Conservation (phyloP, 495 filamentous ascomycete genomes). For the Ascobolus immersus region DNA sequence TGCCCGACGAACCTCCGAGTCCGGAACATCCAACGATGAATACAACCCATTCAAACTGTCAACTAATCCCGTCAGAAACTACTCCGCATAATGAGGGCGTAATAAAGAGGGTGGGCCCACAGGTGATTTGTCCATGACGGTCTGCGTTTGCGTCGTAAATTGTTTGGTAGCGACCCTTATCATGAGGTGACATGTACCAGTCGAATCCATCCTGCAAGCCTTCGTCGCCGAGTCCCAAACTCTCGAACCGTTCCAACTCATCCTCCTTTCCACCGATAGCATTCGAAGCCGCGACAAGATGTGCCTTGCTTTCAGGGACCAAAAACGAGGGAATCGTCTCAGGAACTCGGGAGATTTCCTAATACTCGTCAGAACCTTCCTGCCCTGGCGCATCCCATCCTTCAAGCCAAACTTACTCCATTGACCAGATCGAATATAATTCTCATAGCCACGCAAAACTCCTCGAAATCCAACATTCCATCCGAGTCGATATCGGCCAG, state of each 20-base stretch:
- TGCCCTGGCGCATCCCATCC: constrained; percentile 1
- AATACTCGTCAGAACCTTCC: constrained; percentile 2
- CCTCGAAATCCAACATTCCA: constrained; percentile 92
- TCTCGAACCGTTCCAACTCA: constrained; percentile 52
- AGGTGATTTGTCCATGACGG: constrained; percentile 59
- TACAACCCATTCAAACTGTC: constrained; percentile 60
- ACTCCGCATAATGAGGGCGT: too few relatives aligned
- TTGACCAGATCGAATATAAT: constrained; percentile 92
- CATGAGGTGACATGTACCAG: constrained; percentile 89
- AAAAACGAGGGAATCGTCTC: constrained; percentile 73
- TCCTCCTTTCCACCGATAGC: constrained; percentile 51
- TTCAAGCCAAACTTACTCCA: constrained; percentile 33
- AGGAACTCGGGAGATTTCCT: constrained; percentile 79
- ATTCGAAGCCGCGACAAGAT: constrained; percentile 70
- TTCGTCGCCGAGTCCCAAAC: constrained; percentile 43
- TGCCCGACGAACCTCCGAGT: constrained; percentile 75
- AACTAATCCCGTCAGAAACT: too few relatives aligned
- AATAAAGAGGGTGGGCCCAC: constrained; percentile 22
- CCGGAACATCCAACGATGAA: constrained; percentile 74
- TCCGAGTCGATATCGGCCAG: constrained; percentile 90
- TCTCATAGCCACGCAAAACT: constrained; percentile 97
- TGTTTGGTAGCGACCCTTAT: constrained; percentile 80
- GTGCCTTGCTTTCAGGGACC: constrained; percentile 83
- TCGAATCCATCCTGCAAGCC: constrained; percentile 91
- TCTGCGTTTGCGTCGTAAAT: constrained; percentile 81